Percentiles rank a stretch among this genome's conserved stretches.
Conservation (phyloP, 768 basidiomycete genomes). For the Tylopilus sp. region DNA sequence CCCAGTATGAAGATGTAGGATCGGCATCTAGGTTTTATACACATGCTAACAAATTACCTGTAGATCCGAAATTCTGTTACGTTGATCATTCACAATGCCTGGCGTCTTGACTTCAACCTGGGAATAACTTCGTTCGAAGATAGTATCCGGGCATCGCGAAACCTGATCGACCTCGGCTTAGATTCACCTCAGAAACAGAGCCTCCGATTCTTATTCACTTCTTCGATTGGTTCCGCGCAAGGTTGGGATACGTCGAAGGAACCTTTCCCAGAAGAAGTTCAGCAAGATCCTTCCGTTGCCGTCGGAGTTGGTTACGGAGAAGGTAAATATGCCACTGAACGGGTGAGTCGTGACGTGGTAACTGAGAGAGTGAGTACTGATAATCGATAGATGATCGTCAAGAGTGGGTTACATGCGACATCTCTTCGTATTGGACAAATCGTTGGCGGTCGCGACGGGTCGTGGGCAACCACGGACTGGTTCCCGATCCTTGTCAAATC, state of each 20-base stretch:
- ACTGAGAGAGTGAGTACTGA: no score
- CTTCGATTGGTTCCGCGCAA: neutral
- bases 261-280: neutral
- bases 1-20: no score
- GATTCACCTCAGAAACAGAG: no score
- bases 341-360: neutral
- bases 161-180: neutral
- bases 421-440: neutral
- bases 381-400: neutral
- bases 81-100: conserved; percentile 25
- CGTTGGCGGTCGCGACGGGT: neutral
- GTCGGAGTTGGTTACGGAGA: neutral
- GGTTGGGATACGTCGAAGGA: neutral
- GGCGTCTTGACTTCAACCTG: conserved; percentile 36
- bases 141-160: neutral
- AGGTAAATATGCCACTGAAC: neutral
- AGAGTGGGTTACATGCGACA: neutral
- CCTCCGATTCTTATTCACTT: neutral
- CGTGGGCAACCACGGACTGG: conserved; percentile 1
- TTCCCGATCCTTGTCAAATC: neutral
- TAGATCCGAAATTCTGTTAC: conserved; percentile 24
- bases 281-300: neutral
- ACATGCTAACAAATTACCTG: no score
- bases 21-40: no score
- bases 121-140: conserved; percentile 19